A percentile compares a stretch with the other conserved stretches of the same genome.
Conservation (phyloP, 306 rosid genomes). For the Prunus persica region DNA sequence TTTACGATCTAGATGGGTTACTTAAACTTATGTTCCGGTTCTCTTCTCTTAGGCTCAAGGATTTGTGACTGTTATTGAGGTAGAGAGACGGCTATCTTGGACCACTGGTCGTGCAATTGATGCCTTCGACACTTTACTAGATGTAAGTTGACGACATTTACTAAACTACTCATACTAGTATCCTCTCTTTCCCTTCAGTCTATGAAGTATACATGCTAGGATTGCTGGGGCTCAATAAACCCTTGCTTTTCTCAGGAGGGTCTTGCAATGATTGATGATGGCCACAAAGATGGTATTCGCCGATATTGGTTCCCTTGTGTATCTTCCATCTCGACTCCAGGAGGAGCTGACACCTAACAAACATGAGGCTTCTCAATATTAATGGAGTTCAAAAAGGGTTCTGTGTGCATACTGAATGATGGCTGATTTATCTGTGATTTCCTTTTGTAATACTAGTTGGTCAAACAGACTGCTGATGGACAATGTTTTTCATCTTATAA, state of each 20-base stretch:
- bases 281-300: slow-evolving; percentile 81
- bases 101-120: slow-evolving; percentile 82
- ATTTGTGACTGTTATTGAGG: slow-evolving; percentile 77
- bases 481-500: neutral
- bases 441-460: neutral
- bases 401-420: neutral
- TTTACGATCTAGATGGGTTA: neutral
- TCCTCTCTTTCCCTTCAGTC: neutral
- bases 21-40: neutral
- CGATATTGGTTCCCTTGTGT: slow-evolving; percentile 95
- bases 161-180: neutral
- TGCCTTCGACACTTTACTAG: slow-evolving; percentile 83
- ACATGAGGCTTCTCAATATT: slow-evolving; percentile 1
- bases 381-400: neutral
- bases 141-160: slow-evolving; percentile 46
- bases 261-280: slow-evolving; percentile 97
- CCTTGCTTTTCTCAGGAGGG: slow-evolving; percentile 65
- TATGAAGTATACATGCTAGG: neutral
- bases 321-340: slow-evolving; percentile 61
- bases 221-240: slow-evolving; percentile 15
- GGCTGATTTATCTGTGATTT: neutral
- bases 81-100: slow-evolving; percentile 83
- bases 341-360: slow-evolving; percentile 44
- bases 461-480: neutral
- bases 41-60: slow-evolving; percentile 67